Evolutionary conservation across 495 filamentous ascomycete species (phyloP), one percentile per base, ranked within the genome.

Genomic region (Articulospora tetracladia): DNA sequence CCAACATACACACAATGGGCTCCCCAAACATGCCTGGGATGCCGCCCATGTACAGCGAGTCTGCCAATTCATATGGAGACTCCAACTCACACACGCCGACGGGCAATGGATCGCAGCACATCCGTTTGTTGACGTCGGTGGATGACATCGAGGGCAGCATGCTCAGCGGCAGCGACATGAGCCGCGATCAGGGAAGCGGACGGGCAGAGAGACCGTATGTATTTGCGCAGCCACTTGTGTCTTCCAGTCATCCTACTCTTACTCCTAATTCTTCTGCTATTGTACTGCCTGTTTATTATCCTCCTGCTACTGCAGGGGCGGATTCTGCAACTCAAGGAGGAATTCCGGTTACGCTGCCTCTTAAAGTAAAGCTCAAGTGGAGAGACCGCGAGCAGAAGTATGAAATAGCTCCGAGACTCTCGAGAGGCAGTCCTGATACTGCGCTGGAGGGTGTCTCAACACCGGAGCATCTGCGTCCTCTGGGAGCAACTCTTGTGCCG

Each of bases 121-220:
- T 81, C n/a, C 73, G 80, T 47, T 69, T 83, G 64, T 66, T 83
- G 67, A 83, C 78, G 27, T 79, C 75, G 13, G 72, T 80, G 67
- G 79, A 82, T 28, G 68, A 68, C 41, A 44, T 11, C 17, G 39
- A 44, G 3, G 39, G 39, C 8, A 44, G 39, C n/a, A 17, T 44
- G 10, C 39, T 44, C 3, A 19, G n/a, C n/a, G n/a, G 39, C 39
- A 44, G 39, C 39, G 39, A 44, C n/a, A 7, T 44, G 39, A 17
- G 39, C 4, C 30, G 30, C 4, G 30, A 32, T 6, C 30, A 32
- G 6, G 30, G 30, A 32, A 32, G 6, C 11, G n/a, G 4, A 44
- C 3, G 17, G n/a, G 52, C 47, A 20, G 58, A 63, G 39, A 53
- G 60, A 24, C 66, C 63, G 66, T 68, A 65, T 60, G 66, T 68